A percentile compares a stretch with the other conserved stretches of the same genome.
phyloP scores from a whole-genome alignment of 495 filamentous ascomycete genomes.

The Daldinia loculata region DNA sequence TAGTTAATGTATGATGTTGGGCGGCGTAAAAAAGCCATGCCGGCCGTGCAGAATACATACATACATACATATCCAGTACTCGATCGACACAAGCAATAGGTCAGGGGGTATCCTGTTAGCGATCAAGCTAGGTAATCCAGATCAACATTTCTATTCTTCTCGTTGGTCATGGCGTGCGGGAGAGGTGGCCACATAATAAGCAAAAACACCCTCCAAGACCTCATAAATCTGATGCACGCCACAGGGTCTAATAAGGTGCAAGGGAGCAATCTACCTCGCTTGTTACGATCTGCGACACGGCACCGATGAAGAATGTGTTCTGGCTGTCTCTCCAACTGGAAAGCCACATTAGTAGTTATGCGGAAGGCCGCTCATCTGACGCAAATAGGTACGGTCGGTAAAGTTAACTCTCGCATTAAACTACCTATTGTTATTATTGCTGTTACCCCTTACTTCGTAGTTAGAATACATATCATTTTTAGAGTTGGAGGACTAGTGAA shows the following conservation, averaged over 20 bases:
- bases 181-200: constrained; percentile 3
- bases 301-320: constrained; percentile 10
- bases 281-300: constrained; percentile 7
- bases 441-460: neutral
- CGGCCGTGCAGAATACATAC: neutral
- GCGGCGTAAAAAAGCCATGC: constrained; percentile 4
- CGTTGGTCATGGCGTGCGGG: constrained; percentile 4
- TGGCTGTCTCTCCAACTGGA: neutral
- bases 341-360: constrained; percentile 24
- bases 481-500: too few species aligned
- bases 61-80: neutral
- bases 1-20: neutral
- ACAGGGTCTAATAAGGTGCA: constrained; percentile 1
- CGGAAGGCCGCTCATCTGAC: constrained; percentile 20
- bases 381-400: constrained; percentile 11
- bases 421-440: neutral
- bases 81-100: neutral
- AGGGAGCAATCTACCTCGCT: neutral
- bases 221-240: constrained; percentile 10
- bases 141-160: neutral
- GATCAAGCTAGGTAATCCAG: neutral
- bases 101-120: neutral
- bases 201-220: constrained; percentile 1
- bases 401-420: constrained; percentile 15
- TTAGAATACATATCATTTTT: neutral